A percentile compares a stretch with the other conserved stretches of the same genome.
phyloP scores from a whole-genome alignment of 1,139 yeast species.

The Chernovozyma aurita region DNA sequence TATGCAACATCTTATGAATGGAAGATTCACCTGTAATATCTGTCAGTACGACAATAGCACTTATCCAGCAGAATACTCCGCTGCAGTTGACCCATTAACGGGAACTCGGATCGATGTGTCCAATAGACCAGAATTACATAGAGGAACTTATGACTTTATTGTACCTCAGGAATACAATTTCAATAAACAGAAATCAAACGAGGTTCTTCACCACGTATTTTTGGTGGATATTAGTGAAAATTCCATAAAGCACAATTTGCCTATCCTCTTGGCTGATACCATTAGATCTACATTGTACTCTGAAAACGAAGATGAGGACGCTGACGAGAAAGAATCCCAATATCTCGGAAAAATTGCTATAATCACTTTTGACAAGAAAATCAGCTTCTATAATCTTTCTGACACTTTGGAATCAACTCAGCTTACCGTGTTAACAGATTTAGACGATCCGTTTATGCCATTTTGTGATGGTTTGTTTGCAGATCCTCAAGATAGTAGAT shows the following conservation, averaged over 20 bases:
- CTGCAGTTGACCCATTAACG: conserved; percentile 58
- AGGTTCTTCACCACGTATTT: conserved; percentile 66
- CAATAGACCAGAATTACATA: conserved; percentile 69
- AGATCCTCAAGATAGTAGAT: conserved; percentile 63
- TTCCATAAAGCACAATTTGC: conserved; percentile 59
- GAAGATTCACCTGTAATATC: conserved; percentile 75
- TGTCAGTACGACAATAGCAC: conserved; percentile 72
- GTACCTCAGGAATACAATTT: conserved; percentile 74
- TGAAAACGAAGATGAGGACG: conserved; percentile 9
- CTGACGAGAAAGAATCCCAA: conserved; percentile 7
- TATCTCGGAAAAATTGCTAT: conserved; percentile 50
- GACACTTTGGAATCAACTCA: conserved; percentile 56
- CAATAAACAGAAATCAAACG: conserved; percentile 26
- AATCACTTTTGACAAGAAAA: conserved; percentile 67
- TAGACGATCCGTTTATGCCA: conserved; percentile 82
- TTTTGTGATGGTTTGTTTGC: conserved; percentile 74
- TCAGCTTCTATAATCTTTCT: conserved; percentile 72
- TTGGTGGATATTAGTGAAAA: conserved; percentile 70
- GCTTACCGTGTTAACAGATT: conserved; percentile 64
- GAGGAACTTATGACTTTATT: conserved; percentile 80
- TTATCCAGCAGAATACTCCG: conserved; percentile 63
- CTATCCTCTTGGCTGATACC: conserved; percentile 68
- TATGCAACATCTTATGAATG: conserved; percentile 65
- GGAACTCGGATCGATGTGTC: conserved; percentile 59
- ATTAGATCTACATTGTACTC: conserved; percentile 54